These are phyloP conservation scores for Trichoderma koningii DNA, from an alignment of 2,329 filamentous ascomycete genomes.

Conservation along the genomic window DNA sequence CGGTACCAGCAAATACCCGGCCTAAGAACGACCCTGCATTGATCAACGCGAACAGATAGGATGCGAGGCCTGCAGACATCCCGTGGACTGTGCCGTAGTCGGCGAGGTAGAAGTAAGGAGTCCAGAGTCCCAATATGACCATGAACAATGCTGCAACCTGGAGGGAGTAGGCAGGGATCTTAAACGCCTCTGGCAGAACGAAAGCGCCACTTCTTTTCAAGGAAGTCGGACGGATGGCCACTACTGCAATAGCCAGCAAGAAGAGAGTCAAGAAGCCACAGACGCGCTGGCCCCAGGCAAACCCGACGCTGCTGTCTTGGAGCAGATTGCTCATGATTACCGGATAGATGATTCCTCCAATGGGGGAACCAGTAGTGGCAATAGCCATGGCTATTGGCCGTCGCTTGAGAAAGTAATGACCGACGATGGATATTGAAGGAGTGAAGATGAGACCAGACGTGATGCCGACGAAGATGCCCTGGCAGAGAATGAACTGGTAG, in stretches of 20 bases:
- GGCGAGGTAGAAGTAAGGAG: conserved; percentile 11
- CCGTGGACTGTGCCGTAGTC: conserved; percentile 11
- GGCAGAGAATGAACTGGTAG: conserved; percentile 17
- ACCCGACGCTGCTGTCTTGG: background rate
- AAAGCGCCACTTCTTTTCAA: conserved; percentile 13
- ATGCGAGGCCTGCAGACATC: conserved; percentile 10
- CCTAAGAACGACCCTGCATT: conserved; percentile 1
- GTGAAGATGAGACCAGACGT: conserved; percentile 18
- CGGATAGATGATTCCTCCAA: conserved; percentile 16
- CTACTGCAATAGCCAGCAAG: conserved; percentile 4
- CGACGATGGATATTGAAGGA: conserved; percentile 3
- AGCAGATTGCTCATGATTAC: conserved; percentile 20
- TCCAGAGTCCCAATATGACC: conserved; percentile 14
- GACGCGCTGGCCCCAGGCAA: background rate
- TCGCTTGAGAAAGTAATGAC: conserved; percentile 13
- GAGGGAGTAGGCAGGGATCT: conserved; percentile 12
- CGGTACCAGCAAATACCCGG: conserved; percentile 12
- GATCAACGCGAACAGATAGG: conserved; percentile 12
- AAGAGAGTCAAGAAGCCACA: conserved; percentile 16
- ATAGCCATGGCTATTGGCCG: conserved; percentile 15
- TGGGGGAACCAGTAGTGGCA: conserved; percentile 17
- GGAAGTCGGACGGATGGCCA: conserved; percentile 8
- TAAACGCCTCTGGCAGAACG: conserved; percentile 2
- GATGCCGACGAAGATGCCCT: conserved; percentile 16
- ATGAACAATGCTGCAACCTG: conserved; percentile 18